Evolutionary conservation across 352 stramenopile genomes (phyloP).

Genomic region (Globisporangium lucens): DNA sequence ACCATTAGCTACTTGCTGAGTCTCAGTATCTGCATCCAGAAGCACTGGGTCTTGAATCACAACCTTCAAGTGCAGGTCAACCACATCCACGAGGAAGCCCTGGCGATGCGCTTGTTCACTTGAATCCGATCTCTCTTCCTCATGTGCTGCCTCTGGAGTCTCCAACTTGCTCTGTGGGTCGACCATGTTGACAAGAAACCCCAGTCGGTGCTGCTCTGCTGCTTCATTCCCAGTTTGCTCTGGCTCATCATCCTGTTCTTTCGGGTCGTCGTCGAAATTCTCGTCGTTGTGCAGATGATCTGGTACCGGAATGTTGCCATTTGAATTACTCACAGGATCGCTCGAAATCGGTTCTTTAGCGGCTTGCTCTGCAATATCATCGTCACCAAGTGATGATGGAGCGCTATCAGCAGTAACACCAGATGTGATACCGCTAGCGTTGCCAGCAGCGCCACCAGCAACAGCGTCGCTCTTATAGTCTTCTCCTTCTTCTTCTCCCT

Average conservation of each 20-base stretch:
- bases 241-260: not conserved
- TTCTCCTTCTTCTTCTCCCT: not conserved
- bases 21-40: not conserved
- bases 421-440: too few relatives aligned
- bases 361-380: not conserved
- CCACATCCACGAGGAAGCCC: conserved; percentile 6
- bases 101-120: not conserved
- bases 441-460: not conserved
- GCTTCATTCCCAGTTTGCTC: not conserved
- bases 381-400: too few relatives aligned
- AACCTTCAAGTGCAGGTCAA: conserved; percentile 2
- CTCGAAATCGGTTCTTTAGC: not conserved
- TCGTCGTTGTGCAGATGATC: conserved; percentile 26
- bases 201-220: not conserved
- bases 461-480: not conserved
- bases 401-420: not conserved
- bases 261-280: conserved; percentile 26
- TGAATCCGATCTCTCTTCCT: too few relatives aligned
- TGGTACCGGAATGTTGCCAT: not conserved
- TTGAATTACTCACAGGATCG: not conserved
- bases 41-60: too few relatives aligned
- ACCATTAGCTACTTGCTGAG: not conserved
- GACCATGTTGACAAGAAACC: not conserved
- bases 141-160: not conserved
- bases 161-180: not conserved